Evolutionary conservation across 495 filamentous ascomycete genomes (phyloP), one percentile per base, ranked within the genome.

Genomic region (Hypoxylon lienhwacheense): DNA sequence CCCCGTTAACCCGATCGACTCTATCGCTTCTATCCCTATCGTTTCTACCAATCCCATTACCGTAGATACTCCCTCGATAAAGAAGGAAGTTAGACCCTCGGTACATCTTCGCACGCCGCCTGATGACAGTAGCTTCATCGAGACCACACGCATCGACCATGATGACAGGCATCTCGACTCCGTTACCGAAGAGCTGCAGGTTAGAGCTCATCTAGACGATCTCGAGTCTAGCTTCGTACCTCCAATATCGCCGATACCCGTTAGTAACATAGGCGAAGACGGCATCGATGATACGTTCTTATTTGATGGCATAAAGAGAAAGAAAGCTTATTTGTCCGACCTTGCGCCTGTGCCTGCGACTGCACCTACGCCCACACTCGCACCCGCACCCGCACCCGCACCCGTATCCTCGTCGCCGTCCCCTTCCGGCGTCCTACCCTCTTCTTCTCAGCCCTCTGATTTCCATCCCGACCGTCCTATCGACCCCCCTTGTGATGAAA

Each of bases 211-310:
- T 66, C 65, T 95, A 49, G 85, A 88, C 73, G 90, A 95, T 64
- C 81, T 93, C 51, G 91, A 96, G 66, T 95, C 90, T 5, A 95
- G 88, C 63, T 95, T 95, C 57, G 43, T 91, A 29, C 77, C 78
- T 19, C 78, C 80, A 35, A 59, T 75, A 36, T 81, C 80, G 33
- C 79, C 74, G 20, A 70, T 74, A 26, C 67, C 67, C 8, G 60
- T 70, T 15, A 66, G 60, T 33, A 70, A 61, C 24, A 64, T 61
- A n/a, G n/a, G n/a, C 41, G 74, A 74, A 19, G 63, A 60, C 3
- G 70, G 72, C 31, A 53, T 76, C 40, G 84, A 87, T 66, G 85
- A 88, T 65, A 87, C 82, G 39, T 86, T 75, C 66, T 65, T 85
- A 55, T 85, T 85, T 66, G 83, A 84, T 59, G 73, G 66, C 10